A percentile compares a stretch with the other conserved stretches of the same genome.
Conservation (phyloP, 345 rosid genomes). For the Eucalyptus regnans region DNA sequence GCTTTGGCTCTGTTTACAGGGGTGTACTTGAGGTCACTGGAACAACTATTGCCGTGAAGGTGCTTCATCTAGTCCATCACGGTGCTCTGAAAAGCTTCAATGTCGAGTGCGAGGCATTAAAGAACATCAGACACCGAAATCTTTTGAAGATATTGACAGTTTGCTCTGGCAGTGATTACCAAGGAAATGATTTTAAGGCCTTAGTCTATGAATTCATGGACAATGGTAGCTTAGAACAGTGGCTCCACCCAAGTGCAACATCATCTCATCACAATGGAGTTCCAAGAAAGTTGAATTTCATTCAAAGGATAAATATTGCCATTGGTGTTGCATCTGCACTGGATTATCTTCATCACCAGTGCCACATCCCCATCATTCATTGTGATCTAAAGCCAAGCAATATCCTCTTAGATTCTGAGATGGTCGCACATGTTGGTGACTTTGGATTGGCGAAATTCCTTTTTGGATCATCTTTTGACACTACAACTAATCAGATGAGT, state of each 20-base stretch:
- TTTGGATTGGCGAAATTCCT: background rate
- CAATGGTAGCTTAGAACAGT: background rate
- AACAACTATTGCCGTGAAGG: accelerated
- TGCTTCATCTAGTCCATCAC: accelerated
- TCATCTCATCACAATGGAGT: background rate
- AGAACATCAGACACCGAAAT: background rate
- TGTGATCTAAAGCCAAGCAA: background rate
- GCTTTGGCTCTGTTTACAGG: background rate
- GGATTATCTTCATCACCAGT: background rate
- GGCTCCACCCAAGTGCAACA: background rate
- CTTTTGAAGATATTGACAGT: background rate
- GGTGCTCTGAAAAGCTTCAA: background rate
- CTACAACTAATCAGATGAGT: accelerated
- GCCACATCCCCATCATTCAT: background rate
- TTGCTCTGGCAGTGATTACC: background rate
- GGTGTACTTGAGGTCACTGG: background rate
- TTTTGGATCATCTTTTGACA: accelerated
- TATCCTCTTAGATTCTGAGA: background rate
- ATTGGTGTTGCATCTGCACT: background rate
- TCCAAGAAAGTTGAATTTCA: background rate
- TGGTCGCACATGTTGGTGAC: background rate
- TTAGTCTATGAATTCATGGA: background rate
- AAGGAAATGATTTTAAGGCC: background rate
- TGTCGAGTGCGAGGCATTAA: background rate
- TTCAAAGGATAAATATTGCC: background rate